These are phyloP conservation scores for Caloboletus firmus DNA, from an alignment of 1,284 basidiomycete species.

Conservation along the genomic window DNA sequence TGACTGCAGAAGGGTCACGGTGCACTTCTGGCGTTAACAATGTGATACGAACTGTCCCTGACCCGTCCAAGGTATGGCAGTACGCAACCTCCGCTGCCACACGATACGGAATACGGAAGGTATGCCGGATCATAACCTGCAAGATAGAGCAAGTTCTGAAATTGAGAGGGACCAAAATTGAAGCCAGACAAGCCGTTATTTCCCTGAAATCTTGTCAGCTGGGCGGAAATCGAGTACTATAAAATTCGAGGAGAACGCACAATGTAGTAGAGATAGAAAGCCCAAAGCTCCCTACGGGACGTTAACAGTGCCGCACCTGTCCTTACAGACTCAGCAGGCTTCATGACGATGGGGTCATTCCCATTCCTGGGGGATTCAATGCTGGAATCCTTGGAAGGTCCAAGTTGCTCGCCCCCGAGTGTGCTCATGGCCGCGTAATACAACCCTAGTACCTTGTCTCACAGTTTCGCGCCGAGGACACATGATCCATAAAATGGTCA, in stretches of 20 bases:
- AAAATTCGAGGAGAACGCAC: conserved; percentile 30
- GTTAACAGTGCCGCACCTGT: conserved; percentile 38
- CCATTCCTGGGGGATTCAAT: not conserved
- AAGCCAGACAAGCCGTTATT: conserved; percentile 73
- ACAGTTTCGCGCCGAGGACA: not conserved
- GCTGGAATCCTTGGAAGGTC: not conserved
- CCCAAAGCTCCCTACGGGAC: conserved; percentile 59
- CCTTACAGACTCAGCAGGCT: not conserved
- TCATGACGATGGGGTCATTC: not conserved
- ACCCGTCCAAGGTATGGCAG: conserved; percentile 64
- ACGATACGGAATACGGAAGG: conserved; percentile 53
- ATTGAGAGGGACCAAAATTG: conserved; percentile 75
- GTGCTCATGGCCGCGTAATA: not conserved
- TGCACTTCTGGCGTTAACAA: not conserved
- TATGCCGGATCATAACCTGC: conserved; percentile 67
- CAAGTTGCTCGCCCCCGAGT: not conserved
- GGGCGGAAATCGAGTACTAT: not conserved
- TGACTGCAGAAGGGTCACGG: conserved; percentile 46
- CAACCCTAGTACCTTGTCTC: not conserved
- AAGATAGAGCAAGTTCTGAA: conserved; percentile 71
- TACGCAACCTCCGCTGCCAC: conserved; percentile 54
- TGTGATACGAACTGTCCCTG: conserved; percentile 52
- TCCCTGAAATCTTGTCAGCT: conserved; percentile 39
- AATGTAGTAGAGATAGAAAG: conserved; percentile 71
- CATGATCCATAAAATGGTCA: not conserved